Percentiles rank a stretch among this genome's conserved stretches.
Evolutionary conservation across 2,329 filamentous ascomycete species (phyloP).

Genomic region (Neofusicoccum sp.): DNA sequence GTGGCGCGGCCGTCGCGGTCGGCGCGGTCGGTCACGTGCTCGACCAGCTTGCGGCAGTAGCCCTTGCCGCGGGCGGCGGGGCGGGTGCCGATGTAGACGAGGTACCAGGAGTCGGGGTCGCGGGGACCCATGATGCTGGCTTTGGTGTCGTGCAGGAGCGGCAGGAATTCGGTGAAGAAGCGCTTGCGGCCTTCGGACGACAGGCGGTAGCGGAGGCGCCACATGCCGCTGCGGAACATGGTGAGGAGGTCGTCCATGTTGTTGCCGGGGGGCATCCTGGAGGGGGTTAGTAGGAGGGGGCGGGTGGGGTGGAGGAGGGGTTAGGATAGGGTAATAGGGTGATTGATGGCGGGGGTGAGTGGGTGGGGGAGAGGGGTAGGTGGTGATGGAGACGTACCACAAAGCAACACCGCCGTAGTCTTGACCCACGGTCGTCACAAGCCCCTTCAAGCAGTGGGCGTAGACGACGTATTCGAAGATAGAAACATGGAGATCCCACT

Average conservation of each 20-base stretch:
- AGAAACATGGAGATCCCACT: conserved; percentile 73
- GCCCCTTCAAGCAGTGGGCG: conserved; percentile 69
- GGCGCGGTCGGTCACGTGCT: conserved; percentile 64
- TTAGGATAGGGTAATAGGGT: too few relatives aligned
- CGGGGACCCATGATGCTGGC: conserved; percentile 64
- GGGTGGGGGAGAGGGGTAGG: not conserved
- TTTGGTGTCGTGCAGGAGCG: conserved; percentile 72
- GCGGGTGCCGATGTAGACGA: conserved; percentile 79
- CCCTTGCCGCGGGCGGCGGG: conserved; percentile 68
- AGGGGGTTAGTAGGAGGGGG: not conserved
- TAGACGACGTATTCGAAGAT: conserved; percentile 77
- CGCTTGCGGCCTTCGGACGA: conserved; percentile 68
- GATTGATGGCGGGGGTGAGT: too few relatives aligned
- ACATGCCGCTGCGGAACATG: conserved; percentile 71
- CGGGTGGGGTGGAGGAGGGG: too few relatives aligned
- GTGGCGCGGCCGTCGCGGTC: conserved; percentile 66
- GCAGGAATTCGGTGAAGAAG: conserved; percentile 75
- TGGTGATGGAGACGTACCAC: conserved; percentile 58
- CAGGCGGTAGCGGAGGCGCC: conserved; percentile 73
- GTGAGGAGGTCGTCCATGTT: conserved; percentile 73
- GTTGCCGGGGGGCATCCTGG: conserved; percentile 71
- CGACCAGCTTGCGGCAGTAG: conserved; percentile 68
- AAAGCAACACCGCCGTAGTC: conserved; percentile 76
- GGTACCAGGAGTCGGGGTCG: conserved; percentile 71
- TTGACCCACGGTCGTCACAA: conserved; percentile 71